phyloP scores from a whole-genome alignment of 2,329 filamentous ascomycete species.

The Diplodia scrobiculata region DNA sequence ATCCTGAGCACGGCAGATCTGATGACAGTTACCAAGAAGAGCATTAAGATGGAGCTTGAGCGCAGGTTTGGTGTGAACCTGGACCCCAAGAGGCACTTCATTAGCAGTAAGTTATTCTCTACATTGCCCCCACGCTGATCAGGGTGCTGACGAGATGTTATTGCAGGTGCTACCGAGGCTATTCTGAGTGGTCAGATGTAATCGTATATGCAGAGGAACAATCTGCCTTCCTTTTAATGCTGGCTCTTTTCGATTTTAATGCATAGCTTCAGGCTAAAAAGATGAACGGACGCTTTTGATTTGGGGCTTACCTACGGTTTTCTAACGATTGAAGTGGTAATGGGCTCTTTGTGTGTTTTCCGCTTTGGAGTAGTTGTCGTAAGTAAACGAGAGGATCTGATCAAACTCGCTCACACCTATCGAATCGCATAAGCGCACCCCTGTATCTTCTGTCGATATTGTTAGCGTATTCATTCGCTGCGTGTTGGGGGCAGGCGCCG shows the following conservation, averaged over 20 bases:
- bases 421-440: background rate
- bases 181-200: slow-evolving; percentile 48
- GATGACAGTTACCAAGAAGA: slow-evolving; percentile 99
- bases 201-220: slow-evolving; percentile 1
- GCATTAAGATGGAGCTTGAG: slow-evolving; percentile 91
- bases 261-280: slow-evolving; percentile 12
- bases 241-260: background rate
- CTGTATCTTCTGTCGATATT: slow-evolving; percentile 9
- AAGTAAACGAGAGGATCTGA: slow-evolving; percentile 20
- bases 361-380: background rate
- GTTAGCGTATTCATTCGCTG: slow-evolving; percentile 4
- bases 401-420: background rate
- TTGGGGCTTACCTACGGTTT: background rate
- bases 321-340: slow-evolving; percentile 10
- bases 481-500: background rate
- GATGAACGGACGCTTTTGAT: background rate
- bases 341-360: background rate
- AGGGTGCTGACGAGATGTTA: background rate
- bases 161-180: slow-evolving; percentile 43
- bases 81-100: slow-evolving; percentile 87
- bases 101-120: slow-evolving; percentile 49
- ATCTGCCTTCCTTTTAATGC: slow-evolving; percentile 3
- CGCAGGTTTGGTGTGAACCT: slow-evolving; percentile 79
- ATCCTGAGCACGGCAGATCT: slow-evolving; percentile 89
- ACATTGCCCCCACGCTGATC: too few relatives aligned